phyloP scores from a whole-genome alignment of 2,329 filamentous ascomycete genomes.

The Trichoderma hamatum region DNA sequence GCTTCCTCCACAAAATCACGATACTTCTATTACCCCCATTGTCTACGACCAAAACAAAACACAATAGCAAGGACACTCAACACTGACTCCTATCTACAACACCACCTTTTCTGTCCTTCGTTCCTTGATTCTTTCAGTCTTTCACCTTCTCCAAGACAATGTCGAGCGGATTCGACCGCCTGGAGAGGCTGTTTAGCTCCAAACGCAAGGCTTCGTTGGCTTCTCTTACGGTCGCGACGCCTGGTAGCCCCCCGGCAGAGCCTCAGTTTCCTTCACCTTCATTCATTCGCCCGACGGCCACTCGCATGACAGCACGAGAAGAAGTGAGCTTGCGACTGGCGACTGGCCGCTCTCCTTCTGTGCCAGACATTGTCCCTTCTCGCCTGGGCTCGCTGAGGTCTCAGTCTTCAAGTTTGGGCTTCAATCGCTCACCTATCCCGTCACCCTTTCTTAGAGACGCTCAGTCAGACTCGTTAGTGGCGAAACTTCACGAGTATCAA shows the following conservation, averaged over 20 bases:
- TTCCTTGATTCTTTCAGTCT: not conserved
- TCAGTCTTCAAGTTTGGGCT: conserved; percentile 24
- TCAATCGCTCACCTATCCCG: conserved; percentile 32
- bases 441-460: conserved; percentile 35
- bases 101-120: not conserved
- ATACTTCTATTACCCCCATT: not conserved
- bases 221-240: conserved; percentile 32
- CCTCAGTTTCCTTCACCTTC: conserved; percentile 55
- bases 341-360: conserved; percentile 37
- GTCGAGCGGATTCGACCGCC: conserved; percentile 52
- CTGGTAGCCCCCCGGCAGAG: conserved; percentile 33
- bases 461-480: conserved; percentile 33
- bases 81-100: conserved; percentile 6
- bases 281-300: conserved; percentile 59
- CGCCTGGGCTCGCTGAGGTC: conserved; percentile 25
- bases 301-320: conserved; percentile 60
- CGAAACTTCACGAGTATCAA: conserved; percentile 42
- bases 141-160: conserved; percentile 39
- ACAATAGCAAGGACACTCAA: not conserved
- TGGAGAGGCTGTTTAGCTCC: conserved; percentile 57
- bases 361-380: conserved; percentile 28
- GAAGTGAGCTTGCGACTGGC: conserved; percentile 44
- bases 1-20: not conserved
- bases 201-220: conserved; percentile 44
- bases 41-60: not conserved